A percentile compares a stretch with the other conserved stretches of the same genome.
Conservation (phyloP, 192 early-diverging fungal genomes). For the Podila clonocystis region DNA sequence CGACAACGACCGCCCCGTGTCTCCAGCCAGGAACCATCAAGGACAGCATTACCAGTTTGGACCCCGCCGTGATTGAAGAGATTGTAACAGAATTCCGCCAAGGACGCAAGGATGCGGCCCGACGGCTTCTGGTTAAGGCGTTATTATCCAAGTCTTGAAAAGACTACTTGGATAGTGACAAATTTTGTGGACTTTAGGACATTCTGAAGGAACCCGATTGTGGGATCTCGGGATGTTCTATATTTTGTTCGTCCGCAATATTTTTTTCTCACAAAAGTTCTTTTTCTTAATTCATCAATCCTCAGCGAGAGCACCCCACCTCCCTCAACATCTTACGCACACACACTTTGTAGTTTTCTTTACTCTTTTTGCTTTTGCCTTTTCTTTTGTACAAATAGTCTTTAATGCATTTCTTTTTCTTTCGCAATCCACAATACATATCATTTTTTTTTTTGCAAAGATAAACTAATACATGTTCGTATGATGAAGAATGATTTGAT, state of each 20-base stretch:
- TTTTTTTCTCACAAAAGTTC: slow-evolving; percentile 3
- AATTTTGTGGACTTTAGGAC: background rate
- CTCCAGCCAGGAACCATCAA: slow-evolving; percentile 37
- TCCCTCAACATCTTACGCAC: background rate
- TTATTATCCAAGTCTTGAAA: slow-evolving; percentile 32
- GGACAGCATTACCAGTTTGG: slow-evolving; percentile 49
- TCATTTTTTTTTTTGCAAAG: too few species aligned
- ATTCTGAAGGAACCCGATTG: too few species aligned
- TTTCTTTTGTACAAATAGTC: background rate
- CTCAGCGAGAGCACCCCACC: background rate
- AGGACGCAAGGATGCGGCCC: slow-evolving; percentile 43
- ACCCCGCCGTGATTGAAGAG: slow-evolving; percentile 42
- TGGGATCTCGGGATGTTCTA: too few species aligned
- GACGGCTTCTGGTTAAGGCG: slow-evolving; percentile 52
- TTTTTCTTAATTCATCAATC: slow-evolving; percentile 3
- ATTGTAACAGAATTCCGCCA: slow-evolving; percentile 53
- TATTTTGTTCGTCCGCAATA: background rate
- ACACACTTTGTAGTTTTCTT: background rate
- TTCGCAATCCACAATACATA: slow-evolving; percentile 2
- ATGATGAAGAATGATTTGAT: slow-evolving; percentile 13
- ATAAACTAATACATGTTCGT: background rate
- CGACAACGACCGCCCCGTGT: background rate
- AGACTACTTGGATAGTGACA: slow-evolving; percentile 17
- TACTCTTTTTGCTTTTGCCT: background rate
- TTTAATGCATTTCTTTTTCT: background rate